A percentile compares a stretch with the other conserved stretches of the same genome.
phyloP scores from a whole-genome alignment of 768 basidiomycete genomes.

The Fomitopsis serialis region DNA sequence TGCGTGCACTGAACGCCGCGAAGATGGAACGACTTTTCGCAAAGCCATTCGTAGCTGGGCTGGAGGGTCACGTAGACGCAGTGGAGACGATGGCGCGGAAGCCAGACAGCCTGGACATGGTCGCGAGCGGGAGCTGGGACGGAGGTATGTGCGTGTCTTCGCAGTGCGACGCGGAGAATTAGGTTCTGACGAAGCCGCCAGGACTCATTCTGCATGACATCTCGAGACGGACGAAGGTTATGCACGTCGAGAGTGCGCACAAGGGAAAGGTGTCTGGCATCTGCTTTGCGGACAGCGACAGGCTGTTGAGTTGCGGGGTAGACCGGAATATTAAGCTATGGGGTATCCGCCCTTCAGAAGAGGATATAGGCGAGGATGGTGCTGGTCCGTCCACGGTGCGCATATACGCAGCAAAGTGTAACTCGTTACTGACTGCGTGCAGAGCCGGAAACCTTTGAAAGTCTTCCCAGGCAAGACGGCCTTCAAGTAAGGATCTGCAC shows the following conservation, averaged over 20 bases:
- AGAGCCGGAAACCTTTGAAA: constrained; percentile 54
- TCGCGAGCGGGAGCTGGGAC: constrained; percentile 94
- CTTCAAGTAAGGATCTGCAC: constrained; percentile 65
- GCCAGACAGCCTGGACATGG: constrained; percentile 63
- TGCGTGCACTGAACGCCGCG: constrained; percentile 87
- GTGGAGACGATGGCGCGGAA: constrained; percentile 81
- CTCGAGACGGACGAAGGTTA: constrained; percentile 45
- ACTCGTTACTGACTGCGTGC: constrained; percentile 4
- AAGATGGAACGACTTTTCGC: constrained; percentile 98
- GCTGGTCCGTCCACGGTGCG: constrained; percentile 36
- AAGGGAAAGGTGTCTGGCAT: constrained; percentile 83
- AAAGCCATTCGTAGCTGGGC: constrained; percentile 87
- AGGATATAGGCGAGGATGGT: constrained; percentile 21
- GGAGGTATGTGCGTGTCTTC: constrained; percentile 59
- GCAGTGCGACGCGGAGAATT: background rate
- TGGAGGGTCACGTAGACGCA: constrained; percentile 93
- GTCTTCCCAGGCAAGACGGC: constrained; percentile 83
- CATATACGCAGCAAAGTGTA: background rate
- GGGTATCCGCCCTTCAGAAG: constrained; percentile 36
- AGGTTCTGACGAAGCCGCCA: constrained; percentile 21
- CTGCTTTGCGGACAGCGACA: constrained; percentile 60
- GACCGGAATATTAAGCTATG: constrained; percentile 83
- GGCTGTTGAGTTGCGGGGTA: constrained; percentile 74
- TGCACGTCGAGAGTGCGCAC: constrained; percentile 66
- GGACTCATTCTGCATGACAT: constrained; percentile 87